Percentiles rank a stretch among this genome's conserved stretches.
Conservation (phyloP, 495 filamentous ascomycete genomes). For the Penicillium arizonense region DNA sequence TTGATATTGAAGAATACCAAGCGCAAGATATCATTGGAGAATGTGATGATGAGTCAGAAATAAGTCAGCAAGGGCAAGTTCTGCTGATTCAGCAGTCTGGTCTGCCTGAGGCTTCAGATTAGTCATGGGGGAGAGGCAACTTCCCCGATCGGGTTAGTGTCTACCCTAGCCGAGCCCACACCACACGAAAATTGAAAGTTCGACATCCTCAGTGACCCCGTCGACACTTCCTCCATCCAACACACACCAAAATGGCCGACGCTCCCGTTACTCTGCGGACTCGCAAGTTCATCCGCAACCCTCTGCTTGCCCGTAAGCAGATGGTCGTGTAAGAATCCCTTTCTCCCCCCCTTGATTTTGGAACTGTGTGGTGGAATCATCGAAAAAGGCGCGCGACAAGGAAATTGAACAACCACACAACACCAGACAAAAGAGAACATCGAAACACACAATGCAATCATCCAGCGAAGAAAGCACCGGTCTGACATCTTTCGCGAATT, state of each 20-base stretch:
- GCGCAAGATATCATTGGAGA: slow-evolving; percentile 8
- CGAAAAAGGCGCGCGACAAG: slow-evolving; percentile 8
- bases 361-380: slow-evolving; percentile 11
- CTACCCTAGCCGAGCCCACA: slow-evolving; percentile 46
- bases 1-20: slow-evolving; percentile 3
- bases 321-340: slow-evolving; percentile 92
- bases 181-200: slow-evolving; percentile 42
- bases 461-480: slow-evolving; percentile 9
- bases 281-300: slow-evolving; percentile 99
- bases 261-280: slow-evolving; percentile 92
- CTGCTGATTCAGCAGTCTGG: background rate
- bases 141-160: slow-evolving; percentile 26
- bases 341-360: slow-evolving; percentile 12
- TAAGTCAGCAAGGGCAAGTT: slow-evolving; percentile 1
- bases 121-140: background rate
- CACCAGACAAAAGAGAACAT: slow-evolving; percentile 8
- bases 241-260: slow-evolving; percentile 79
- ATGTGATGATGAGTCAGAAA: background rate
- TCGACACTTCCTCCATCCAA: slow-evolving; percentile 31
- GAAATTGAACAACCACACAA: slow-evolving; percentile 13
- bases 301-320: slow-evolving; percentile 96
- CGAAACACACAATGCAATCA: slow-evolving; percentile 6
- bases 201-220: slow-evolving; percentile 24
- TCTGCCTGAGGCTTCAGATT: background rate
- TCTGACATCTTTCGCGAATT: slow-evolving; percentile 26